Base-by-base conservation (phyloP, 179 eudicot species). In the Corrigiola litoralis region DNA sequence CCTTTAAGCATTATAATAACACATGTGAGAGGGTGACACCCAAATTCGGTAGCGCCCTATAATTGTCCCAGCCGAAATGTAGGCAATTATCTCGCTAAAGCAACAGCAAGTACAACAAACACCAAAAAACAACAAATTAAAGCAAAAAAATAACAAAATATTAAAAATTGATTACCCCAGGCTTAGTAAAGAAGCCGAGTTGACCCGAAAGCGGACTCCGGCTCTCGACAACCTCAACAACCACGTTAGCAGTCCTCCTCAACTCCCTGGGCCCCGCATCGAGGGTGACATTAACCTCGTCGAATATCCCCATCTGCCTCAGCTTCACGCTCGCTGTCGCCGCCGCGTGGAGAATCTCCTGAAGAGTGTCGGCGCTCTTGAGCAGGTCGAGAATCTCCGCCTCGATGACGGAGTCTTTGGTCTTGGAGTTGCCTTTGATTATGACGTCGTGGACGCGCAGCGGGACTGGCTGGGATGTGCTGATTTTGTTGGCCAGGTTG, bases 231-330 rank as follows among this genome's bases (percentile, higher is more conserved):
- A 92, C 94, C 76, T 92, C 77, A 10, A 92, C 73, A 13, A 90
- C 59, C 2, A 90, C 87, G 72, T 90, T 92, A 0, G 87, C 65
- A 9, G 97, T 84, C 17, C 82, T 86, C 3, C 90, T 92, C 56
- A 92, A 65, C 75, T 90, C 98, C 7, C 65, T 77, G 6, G 99
- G 99, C 0, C 99, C 99, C 5, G 91, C 55, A 65, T 88, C 91
- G 17, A 94, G 72, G 28, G 83, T 83, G 31, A 94, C 72, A 41
- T 67, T 73, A 23, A 90, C 89, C 13, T 88, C 72, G 68, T 94
- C 96, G 29, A 90, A 94, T 4, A 94, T 74, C 0, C 74, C 87
- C 2, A 94, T 81, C 36, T 72, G 34, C 21, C 51, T 65, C 17
- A 92, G 85, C 64, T 82, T 63, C 8, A 66, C 68, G 62, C 76